A percentile compares a stretch with the other conserved stretches of the same genome.
phyloP scores from a whole-genome alignment of 257 asterid species.

The Paraleonurus japonicus region DNA sequence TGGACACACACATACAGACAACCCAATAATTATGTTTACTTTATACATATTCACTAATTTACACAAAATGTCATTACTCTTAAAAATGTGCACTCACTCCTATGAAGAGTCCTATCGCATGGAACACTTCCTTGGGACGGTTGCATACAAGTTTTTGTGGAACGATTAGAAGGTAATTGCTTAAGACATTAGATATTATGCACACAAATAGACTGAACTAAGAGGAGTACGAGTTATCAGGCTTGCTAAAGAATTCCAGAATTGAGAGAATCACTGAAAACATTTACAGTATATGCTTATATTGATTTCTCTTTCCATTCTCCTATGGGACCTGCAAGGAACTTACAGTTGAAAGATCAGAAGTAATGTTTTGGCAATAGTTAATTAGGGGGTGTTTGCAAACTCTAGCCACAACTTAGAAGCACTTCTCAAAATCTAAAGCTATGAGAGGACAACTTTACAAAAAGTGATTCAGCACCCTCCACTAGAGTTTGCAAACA shows the following conservation, averaged over 20 bases:
- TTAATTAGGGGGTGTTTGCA: neutral
- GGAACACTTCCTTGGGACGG: no score
- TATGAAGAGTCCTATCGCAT: no score
- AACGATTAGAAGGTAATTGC: neutral
- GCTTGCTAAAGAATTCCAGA: neutral
- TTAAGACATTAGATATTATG: neutral
- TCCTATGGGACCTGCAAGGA: neutral
- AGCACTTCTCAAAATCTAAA: no score
- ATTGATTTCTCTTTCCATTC: constrained; percentile 4
- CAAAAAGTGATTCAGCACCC: no score
- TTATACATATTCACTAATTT: no score
- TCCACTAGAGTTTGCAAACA: no score
- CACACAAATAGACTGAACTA: neutral
- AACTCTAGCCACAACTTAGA: no score
- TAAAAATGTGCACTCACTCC: no score
- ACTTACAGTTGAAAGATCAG: neutral
- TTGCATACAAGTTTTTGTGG: neutral
- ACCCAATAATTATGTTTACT: no score
- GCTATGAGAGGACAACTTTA: no score
- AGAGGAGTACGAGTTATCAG: neutral
- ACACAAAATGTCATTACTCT: no score
- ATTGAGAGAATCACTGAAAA: neutral
- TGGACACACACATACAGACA: no score
- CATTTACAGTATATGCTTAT: constrained; percentile 1
- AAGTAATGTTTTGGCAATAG: neutral